Evolutionary conservation across 2,329 filamentous ascomycete species (phyloP), one percentile per base, ranked within the genome.

Genomic region (Chaetomium globosum): DNA sequence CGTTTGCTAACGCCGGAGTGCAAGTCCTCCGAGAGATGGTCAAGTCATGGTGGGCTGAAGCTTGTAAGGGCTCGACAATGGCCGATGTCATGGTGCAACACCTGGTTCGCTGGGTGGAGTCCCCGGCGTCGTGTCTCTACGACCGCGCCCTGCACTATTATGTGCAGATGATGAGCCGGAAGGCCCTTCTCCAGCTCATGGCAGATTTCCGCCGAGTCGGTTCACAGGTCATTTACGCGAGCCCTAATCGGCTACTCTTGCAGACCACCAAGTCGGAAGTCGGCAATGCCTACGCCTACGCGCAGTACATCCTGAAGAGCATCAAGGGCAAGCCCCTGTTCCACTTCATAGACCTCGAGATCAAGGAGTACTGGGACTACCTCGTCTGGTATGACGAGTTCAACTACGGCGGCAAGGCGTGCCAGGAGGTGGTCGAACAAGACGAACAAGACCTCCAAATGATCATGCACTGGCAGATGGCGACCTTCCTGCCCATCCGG

Each of bases 351-450:
- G 95, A 99, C 73, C 83, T 99, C 3, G 92, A 97, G 72, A 95
- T 99, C 77, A 97, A 94, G 71, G 95, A 99, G 75, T 99, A 97
- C 77, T 99, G 95, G 95, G 95, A 99, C 76, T 98, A 97, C 73
- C 87, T 99, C 0, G 88, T 97, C 4, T 99, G 95, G 95, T 98
- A 98, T 71, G 95, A 99, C 72, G 92, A 97, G 77, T 97, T 94
- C 82, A 99, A 99, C 80, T 98, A 98, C 73, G 96, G 95, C 63
- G 95, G 95, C 67, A 96, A 96, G 74, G 95, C 91, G 4, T 97
- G 92, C 70, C 87, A 89, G 58, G 87, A 95, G 72, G 91, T 97
- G 3, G 83, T 90, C 8, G 92, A 94, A 71, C 78, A 79, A 5
- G 81, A 85, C 4, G 87, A 90, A 53, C 93, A 97, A 75, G 84